Evolutionary conservation across 257 asterid species (phyloP), one percentile per base, ranked within the genome.

Genomic region (Thymus mandschuricus): DNA sequence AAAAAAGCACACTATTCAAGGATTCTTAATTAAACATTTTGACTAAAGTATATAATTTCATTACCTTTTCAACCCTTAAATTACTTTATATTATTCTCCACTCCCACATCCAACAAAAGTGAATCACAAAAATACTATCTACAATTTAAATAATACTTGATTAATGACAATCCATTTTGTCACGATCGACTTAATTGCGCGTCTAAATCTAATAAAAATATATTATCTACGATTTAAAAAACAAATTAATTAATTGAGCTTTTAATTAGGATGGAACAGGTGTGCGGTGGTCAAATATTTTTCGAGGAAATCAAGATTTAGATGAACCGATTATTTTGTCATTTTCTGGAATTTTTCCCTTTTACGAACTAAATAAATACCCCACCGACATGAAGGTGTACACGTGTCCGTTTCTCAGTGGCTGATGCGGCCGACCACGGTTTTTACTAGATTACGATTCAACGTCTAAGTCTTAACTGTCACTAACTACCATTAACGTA

Each of bases 391-490:
- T 12, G 0, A 1, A 12, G 2, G 33, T 31, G 4, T 21, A 59
- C 27, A 56, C 54, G 21, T 27, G 35, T 30, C 41, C 3, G 7
- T 38, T 38, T 4, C 4, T 5, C 41, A 4, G 6, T 4, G 41
- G 41, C 7, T 5, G 41, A 7, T 38, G 41, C 7, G 4, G 11
- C 77, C 81, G 65, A 76, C 72, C 69, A 40, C 73, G 76, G 58
- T 54, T 29, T 55, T 7, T 46, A 13, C 49, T 9, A 21, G 2
- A 13, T 8, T 3, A 54, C 5, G 28, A 28, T 55, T 45, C 63
- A 63, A 70, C 28, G 31, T 69, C 34, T 31, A 56, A 31, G 58
- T 69, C 34, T 8, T 31, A 64, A 31, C 51, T 65, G 40, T 38
- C 41, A 38, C 41, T 38, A 38, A 38, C 41, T 38, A 38, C 68